phyloP scores from a whole-genome alignment of 2,329 filamentous ascomycete genomes.

The Trichoderma endophyticum region DNA sequence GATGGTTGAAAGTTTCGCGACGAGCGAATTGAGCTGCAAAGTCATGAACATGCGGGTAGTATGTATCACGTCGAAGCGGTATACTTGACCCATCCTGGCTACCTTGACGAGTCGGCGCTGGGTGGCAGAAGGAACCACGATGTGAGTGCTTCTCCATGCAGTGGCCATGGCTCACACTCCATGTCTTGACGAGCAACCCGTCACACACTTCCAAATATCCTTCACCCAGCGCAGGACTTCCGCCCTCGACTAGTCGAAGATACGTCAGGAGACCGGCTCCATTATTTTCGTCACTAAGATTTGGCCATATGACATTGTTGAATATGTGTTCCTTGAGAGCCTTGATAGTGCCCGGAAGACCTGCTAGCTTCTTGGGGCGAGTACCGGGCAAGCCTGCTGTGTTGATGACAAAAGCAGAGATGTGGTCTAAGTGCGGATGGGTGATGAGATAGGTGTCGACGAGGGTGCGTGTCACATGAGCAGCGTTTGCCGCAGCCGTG shows the following conservation, averaged over 20 bases:
- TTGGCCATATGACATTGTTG: constrained; percentile 98
- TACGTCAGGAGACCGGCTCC: constrained; percentile 92
- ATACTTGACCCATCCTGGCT: constrained; percentile 46
- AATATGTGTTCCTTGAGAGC: constrained; percentile 94
- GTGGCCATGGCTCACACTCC: constrained; percentile 84
- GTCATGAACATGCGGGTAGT: constrained; percentile 37
- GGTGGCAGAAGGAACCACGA: constrained; percentile 52
- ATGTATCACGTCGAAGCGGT: constrained; percentile 29
- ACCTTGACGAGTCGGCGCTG: constrained; percentile 46
- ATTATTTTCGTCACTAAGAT: constrained; percentile 91
- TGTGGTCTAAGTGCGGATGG: constrained; percentile 94
- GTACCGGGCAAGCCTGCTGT: constrained; percentile 80
- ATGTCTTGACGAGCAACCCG: constrained; percentile 82
- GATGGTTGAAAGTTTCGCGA: constrained; percentile 27
- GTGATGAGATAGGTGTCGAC: constrained; percentile 90
- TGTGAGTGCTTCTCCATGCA: constrained; percentile 74
- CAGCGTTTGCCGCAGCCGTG: constrained; percentile 72
- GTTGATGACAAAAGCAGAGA: constrained; percentile 88
- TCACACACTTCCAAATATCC: constrained; percentile 88
- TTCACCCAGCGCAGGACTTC: constrained; percentile 77
- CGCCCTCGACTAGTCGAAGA: constrained; percentile 81
- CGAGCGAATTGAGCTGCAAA: constrained; percentile 33
- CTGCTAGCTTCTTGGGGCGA: constrained; percentile 81
- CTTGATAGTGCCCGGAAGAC: constrained; percentile 81
- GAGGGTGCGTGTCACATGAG: constrained; percentile 72